Percentiles rank a stretch among this genome's conserved stretches.
Evolutionary conservation across 352 stramenopile genomes (phyloP).

Genomic region (Phytophthora multivora): DNA sequence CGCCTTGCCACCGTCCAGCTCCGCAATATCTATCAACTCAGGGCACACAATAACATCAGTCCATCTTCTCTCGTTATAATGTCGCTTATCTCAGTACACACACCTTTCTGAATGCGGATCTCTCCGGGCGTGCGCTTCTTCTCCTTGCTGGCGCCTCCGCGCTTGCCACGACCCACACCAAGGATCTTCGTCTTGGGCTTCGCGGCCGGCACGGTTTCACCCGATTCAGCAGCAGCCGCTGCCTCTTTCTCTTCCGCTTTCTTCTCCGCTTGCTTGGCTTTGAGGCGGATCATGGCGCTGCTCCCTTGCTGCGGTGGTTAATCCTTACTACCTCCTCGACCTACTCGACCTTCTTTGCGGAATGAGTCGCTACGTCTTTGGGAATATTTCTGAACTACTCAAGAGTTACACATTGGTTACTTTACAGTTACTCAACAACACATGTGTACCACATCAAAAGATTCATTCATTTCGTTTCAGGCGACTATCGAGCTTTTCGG

Average conservation of each 20-base stretch:
- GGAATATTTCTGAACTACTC: constrained; percentile 2
- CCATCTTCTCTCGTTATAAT: not conserved
- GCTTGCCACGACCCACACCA: constrained; percentile 81
- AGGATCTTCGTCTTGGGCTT: constrained; percentile 88
- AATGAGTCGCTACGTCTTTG: constrained; percentile 20
- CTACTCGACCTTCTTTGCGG: constrained; percentile 13
- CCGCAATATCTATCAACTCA: constrained; percentile 92
- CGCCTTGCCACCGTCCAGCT: constrained; percentile 97
- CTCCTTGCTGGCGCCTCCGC: constrained; percentile 67
- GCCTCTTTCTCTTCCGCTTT: constrained; percentile 75
- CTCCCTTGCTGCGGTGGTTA: not conserved
- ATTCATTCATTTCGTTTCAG: constrained; percentile 31
- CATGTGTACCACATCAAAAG: constrained; percentile 18
- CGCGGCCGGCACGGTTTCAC: constrained; percentile 16
- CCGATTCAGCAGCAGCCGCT: constrained; percentile 26
- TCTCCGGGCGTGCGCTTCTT: constrained; percentile 96
- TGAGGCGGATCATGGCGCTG: constrained; percentile 72
- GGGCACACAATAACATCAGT: not conserved
- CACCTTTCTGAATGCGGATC: constrained; percentile 99
- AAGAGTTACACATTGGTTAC: constrained; percentile 8
- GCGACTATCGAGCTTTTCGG: constrained; percentile 13
- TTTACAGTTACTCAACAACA: not conserved
- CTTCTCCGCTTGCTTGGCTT: constrained; percentile 89
- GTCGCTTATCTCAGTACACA: not conserved
- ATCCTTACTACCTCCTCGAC: not conserved